Conservation (phyloP, 148 eudicot genomes). For the Camellia japonica region DNA sequence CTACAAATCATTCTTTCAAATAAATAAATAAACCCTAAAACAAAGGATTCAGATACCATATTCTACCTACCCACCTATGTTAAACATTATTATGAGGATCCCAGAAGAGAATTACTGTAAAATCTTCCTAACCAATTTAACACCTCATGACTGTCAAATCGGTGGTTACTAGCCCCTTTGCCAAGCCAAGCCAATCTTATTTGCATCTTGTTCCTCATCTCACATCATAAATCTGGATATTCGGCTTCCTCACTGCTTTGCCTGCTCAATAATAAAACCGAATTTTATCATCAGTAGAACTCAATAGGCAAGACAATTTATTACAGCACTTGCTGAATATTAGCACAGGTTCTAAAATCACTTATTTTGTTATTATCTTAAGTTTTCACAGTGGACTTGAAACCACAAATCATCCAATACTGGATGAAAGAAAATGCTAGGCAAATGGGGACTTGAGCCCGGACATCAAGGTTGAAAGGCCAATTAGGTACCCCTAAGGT, state of each 20-base stretch:
- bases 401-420: not conserved
- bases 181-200: not conserved
- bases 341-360: too few species aligned
- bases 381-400: not conserved
- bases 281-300: not conserved
- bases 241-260: constrained; percentile 7
- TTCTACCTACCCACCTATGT: not conserved
- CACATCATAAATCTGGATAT: not conserved
- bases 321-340: not conserved
- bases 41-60: not conserved
- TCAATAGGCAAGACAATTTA: not conserved
- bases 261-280: constrained; percentile 5
- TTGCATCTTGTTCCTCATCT: not conserved
- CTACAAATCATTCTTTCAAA: not conserved
- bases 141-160: not conserved
- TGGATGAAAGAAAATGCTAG: too few species aligned
- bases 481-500: too few species aligned
- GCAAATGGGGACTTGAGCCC: too few species aligned
- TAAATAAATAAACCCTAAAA: not conserved
- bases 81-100: not conserved
- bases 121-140: not conserved
- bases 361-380: not conserved
- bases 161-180: not conserved
- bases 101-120: not conserved
- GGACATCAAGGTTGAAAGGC: too few species aligned